Percentiles rank a stretch among this genome's conserved stretches.
Conservation (phyloP, 345 rosid species). For the Aegle marmelos region DNA sequence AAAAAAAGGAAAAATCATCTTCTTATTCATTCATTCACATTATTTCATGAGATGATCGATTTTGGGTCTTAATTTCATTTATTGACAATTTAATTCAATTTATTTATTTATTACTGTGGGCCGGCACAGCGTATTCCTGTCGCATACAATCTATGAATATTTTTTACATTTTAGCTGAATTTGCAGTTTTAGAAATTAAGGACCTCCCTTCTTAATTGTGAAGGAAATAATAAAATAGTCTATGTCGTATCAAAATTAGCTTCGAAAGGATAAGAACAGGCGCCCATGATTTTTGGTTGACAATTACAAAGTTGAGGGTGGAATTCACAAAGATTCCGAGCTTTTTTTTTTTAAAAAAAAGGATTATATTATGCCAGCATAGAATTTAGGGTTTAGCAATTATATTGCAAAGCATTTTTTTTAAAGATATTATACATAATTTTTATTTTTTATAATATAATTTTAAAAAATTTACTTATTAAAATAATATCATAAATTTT, state of each 20-base stretch:
- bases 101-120: not conserved
- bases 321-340: not conserved
- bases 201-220: not conserved
- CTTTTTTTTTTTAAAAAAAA: not conserved
- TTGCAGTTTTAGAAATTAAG: not conserved
- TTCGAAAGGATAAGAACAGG: not conserved
- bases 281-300: not conserved
- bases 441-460: too few species aligned
- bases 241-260: not conserved
- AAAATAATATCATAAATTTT: too few species aligned
- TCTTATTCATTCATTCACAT: too few species aligned
- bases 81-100: not conserved
- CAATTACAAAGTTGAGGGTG: not conserved
- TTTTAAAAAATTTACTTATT: too few species aligned
- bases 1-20: too few species aligned
- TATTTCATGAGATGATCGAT: not conserved
- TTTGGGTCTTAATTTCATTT: not conserved
- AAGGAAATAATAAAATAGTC: not conserved
- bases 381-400: too few species aligned
- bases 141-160: not conserved
- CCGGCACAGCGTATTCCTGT: not conserved
- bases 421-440: too few species aligned
- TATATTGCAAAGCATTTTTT: too few species aligned
- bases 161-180: not conserved
- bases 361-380: not conserved